Conservation (phyloP, 2,329 filamentous ascomycete species). For the Alternaria sp. region DNA sequence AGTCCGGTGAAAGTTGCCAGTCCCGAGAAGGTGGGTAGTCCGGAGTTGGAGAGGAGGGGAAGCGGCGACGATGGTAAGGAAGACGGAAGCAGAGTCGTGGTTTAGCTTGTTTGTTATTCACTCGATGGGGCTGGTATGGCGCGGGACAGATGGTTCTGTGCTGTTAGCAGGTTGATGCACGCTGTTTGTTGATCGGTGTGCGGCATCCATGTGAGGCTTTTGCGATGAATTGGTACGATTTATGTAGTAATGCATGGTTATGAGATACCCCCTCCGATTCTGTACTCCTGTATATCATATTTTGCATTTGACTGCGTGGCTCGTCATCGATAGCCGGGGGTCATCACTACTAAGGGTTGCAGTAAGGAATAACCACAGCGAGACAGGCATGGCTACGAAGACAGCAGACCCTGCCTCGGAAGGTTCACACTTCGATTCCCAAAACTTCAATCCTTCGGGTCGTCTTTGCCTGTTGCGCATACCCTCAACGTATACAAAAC, state of each 20-base stretch:
- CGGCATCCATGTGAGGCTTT: slow-evolving; percentile 1
- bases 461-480: neutral
- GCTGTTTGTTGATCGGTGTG: neutral
- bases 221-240: slow-evolving; percentile 8
- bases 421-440: neutral
- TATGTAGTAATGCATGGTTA: slow-evolving; percentile 18
- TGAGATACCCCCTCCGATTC: slow-evolving; percentile 13
- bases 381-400: neutral
- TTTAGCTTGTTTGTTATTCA: slow-evolving; percentile 8
- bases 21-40: slow-evolving; percentile 12
- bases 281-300: neutral
- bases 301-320: neutral
- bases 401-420: too few relatives aligned
- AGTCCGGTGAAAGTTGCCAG: slow-evolving; percentile 4
- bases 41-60: slow-evolving; percentile 6
- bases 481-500: neutral
- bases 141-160: neutral
- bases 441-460: neutral
- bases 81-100: neutral
- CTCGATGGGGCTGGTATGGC: neutral
- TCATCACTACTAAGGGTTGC: neutral
- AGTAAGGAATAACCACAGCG: neutral
- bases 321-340: neutral
- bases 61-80: neutral
- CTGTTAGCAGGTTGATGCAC: neutral